phyloP scores from a whole-genome alignment of 441 rosid species.

The Manihot esculenta region DNA sequence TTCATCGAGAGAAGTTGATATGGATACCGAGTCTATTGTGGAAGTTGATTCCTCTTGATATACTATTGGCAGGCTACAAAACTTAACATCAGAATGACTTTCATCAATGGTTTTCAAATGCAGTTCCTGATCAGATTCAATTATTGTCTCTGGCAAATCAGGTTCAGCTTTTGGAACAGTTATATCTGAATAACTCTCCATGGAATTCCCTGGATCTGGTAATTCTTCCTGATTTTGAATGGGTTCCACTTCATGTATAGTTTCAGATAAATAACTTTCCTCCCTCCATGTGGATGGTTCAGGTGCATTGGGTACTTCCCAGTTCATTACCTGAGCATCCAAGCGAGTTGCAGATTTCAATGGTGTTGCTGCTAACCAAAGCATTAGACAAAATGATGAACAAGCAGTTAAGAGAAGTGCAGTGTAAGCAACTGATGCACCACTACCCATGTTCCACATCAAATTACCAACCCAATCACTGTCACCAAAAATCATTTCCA shows the following conservation, averaged over 20 bases:
- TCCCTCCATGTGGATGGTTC: conserved; percentile 39
- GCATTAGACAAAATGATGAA: conserved; percentile 77
- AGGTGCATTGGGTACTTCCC: conserved; percentile 45
- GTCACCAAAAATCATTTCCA: conserved; percentile 84
- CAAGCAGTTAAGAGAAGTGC: conserved; percentile 65
- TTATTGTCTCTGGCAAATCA: conserved; percentile 53
- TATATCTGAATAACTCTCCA: conserved; percentile 39
- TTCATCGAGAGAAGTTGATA: conserved; percentile 35
- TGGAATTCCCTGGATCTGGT: conserved; percentile 28
- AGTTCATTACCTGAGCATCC: conserved; percentile 55
- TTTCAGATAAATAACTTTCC: conserved; percentile 39
- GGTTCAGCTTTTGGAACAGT: conserved; percentile 39
- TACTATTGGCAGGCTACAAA: conserved; percentile 18
- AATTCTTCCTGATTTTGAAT: conserved; percentile 36
- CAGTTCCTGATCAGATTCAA: conserved; percentile 55
- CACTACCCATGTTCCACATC: conserved; percentile 67
- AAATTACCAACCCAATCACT: conserved; percentile 92
- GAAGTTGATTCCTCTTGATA: conserved; percentile 35
- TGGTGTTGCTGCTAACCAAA: conserved; percentile 89
- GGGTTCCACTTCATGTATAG: conserved; percentile 37
- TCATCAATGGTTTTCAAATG: conserved; percentile 41
- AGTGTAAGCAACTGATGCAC: conserved; percentile 52
- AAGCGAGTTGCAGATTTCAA: conserved; percentile 67
- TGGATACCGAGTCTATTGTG: conserved; percentile 18
- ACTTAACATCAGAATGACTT: conserved; percentile 29